Base-by-base conservation (phyloP, 75 land plant genomes). In the Isoetes taiwanensis region DNA sequence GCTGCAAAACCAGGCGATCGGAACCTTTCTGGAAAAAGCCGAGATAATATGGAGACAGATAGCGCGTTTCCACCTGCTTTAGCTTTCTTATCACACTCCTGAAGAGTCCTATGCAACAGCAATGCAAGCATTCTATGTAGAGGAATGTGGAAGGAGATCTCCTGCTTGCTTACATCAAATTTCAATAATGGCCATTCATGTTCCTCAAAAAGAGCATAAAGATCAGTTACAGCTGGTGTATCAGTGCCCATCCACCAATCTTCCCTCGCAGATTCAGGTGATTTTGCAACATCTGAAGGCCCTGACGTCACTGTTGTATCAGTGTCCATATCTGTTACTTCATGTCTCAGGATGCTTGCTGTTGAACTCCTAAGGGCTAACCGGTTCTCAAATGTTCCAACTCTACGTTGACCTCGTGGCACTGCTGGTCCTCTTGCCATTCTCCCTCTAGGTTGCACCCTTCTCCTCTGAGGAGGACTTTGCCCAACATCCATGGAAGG, bases 121-220 rank as follows among this genome's bases (percentile, higher is more conserved):
- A 79, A 59, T 16, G 86, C 75, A 32, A 93, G 81, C 32, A 88
- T 64, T 24, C 90, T 72, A 61, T 93, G 98, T 60, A 93, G 65
- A 34, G 98, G 98, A 48, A 93, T 75, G 46, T 93, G 95, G 59
- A 84, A 68, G 20, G 98, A 93, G 42, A 87, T 70, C 14, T 84
- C 86, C 57, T 81, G 81, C 5, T 80, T 75, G 62, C 96, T 81
- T 17, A 84, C 98, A 73, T 93, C 98, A 76, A 64, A 88, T 6
- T 25, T 48, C 10, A 83, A 64, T 30, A 67, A 57, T 21, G 80
- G 81, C 98, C 98, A 87, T 57, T 79, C 76, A 17, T 43, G 29
- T 6, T 50, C 69, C 25, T 34, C 69, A 58, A n/a, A 28, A 3
- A 56, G 58, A 24, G 27, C 31, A 31, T 61, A 50, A 30, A 41